Conservation (phyloP, 805 yeast species). For the Brettanomyces naardenensis region DNA sequence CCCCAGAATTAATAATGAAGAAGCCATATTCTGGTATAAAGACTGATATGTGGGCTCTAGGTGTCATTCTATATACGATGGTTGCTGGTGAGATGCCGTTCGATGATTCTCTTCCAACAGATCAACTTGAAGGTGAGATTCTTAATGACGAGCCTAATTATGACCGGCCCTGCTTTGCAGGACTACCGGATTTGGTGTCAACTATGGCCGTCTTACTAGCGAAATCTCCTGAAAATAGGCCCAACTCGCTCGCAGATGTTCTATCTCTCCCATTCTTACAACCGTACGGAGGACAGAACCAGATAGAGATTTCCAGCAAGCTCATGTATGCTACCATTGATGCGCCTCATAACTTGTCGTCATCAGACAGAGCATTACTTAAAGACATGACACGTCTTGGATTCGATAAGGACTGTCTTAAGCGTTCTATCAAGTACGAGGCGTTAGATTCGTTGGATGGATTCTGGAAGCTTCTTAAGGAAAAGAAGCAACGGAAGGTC, state of each 20-base stretch:
- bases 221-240: conserved; percentile 62
- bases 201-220: conserved; percentile 48
- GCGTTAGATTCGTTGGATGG: conserved; percentile 71
- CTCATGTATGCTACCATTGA: conserved; percentile 22
- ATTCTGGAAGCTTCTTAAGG: conserved; percentile 61
- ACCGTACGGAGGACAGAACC: conserved; percentile 32
- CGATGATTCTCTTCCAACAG: conserved; percentile 61
- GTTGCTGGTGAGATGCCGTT: conserved; percentile 86
- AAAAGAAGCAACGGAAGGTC: conserved; percentile 34
- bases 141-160: conserved; percentile 58
- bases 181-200: conserved; percentile 37
- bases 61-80: conserved; percentile 80
- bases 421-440: conserved; percentile 45
- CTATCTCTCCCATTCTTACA: conserved; percentile 43
- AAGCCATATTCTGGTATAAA: conserved; percentile 72
- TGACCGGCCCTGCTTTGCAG: conserved; percentile 14
- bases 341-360: conserved; percentile 24
- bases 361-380: conserved; percentile 53
- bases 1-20: conserved; percentile 76
- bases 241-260: conserved; percentile 41
- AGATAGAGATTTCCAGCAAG: conserved; percentile 32
- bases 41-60: conserved; percentile 88
- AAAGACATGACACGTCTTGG: conserved; percentile 53
- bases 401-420: conserved; percentile 54
- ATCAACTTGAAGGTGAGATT: conserved; percentile 52